Conservation (phyloP, 441 rosid species). For the Erysimum cheiri region DNA sequence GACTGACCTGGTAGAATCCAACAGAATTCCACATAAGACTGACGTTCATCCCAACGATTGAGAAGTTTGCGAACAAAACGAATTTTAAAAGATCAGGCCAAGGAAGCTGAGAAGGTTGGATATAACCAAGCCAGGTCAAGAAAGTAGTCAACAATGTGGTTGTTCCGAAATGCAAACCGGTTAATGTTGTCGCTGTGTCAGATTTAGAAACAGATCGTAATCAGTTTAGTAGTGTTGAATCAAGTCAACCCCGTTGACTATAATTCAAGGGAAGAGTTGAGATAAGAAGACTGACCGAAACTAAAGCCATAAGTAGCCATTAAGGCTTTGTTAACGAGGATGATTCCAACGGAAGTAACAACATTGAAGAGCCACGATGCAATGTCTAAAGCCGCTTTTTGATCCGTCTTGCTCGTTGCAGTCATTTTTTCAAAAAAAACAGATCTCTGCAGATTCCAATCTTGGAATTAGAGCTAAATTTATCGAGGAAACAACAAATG, state of each 20-base stretch:
- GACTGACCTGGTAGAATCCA: constrained; percentile 92
- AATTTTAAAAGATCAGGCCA: constrained; percentile 75
- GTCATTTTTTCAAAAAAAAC: constrained; percentile 49
- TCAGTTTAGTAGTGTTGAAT: not conserved
- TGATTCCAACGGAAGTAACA: constrained; percentile 95
- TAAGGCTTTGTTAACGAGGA: constrained; percentile 90
- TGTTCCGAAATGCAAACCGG: constrained; percentile 95
- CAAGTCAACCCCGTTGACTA: constrained; percentile 31
- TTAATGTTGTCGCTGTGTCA: constrained; percentile 90
- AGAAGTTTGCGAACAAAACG: constrained; percentile 90
- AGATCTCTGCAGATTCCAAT: constrained; percentile 44
- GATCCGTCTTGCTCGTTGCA: constrained; percentile 70
- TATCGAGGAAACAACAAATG: not conserved
- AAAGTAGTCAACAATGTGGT: constrained; percentile 81
- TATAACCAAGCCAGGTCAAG: constrained; percentile 86
- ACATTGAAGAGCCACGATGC: constrained; percentile 98
- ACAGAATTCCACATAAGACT: constrained; percentile 99
- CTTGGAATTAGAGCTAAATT: constrained; percentile 12
- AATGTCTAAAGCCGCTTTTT: constrained; percentile 76
- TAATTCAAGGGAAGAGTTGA: not conserved
- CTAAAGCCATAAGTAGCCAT: constrained; percentile 93
- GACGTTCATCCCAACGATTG: constrained; percentile 98
- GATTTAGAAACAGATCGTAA: constrained; percentile 26
- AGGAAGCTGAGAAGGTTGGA: constrained; percentile 82
- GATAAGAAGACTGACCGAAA: constrained; percentile 63